Conservation (phyloP, 2,329 filamentous ascomycete genomes). For the Exophiala calicioides region DNA sequence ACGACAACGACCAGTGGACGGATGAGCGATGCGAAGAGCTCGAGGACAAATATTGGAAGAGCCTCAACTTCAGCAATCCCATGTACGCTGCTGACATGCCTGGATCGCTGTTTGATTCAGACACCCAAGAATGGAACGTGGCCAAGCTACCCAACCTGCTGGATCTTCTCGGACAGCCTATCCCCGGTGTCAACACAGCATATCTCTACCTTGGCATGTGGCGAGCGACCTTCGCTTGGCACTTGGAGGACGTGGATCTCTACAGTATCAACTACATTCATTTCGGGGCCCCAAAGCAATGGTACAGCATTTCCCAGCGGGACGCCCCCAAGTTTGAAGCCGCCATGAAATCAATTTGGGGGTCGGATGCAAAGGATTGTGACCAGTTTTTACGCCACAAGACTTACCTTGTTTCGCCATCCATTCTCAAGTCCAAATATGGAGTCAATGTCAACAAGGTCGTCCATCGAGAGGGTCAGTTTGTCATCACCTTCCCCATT, state of each 20-base stretch:
- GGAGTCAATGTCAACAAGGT: slow-evolving; percentile 95
- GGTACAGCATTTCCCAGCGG: slow-evolving; percentile 98
- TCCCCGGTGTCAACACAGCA: slow-evolving; percentile 96
- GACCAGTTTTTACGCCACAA: slow-evolving; percentile 97
- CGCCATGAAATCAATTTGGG: slow-evolving; percentile 83
- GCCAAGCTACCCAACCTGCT: slow-evolving; percentile 91
- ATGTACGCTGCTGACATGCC: slow-evolving; percentile 97
- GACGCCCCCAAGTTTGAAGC: slow-evolving; percentile 90
- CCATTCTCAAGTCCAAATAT: slow-evolving; percentile 80
- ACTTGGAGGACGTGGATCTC: slow-evolving; percentile 95
- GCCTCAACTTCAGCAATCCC: slow-evolving; percentile 88
- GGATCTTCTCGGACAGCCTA: slow-evolving; percentile 90
- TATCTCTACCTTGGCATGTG: slow-evolving; percentile 99
- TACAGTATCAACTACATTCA: slow-evolving; percentile 99
- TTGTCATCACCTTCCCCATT: slow-evolving; percentile 97
- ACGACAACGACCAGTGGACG: slow-evolving; percentile 81
- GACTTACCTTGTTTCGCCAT: slow-evolving; percentile 92
- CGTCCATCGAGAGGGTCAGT: slow-evolving; percentile 94
- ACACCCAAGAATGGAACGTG: slow-evolving; percentile 84
- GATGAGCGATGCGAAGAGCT: slow-evolving; percentile 90
- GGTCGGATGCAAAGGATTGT: slow-evolving; percentile 90
- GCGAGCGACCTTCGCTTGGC: slow-evolving; percentile 99
- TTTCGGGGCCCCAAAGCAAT: slow-evolving; percentile 97
- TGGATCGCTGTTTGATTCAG: slow-evolving; percentile 88
- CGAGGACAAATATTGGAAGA: slow-evolving; percentile 96